phyloP scores from a whole-genome alignment of 2,329 filamentous ascomycete species.

The Talaromyces piceae region DNA sequence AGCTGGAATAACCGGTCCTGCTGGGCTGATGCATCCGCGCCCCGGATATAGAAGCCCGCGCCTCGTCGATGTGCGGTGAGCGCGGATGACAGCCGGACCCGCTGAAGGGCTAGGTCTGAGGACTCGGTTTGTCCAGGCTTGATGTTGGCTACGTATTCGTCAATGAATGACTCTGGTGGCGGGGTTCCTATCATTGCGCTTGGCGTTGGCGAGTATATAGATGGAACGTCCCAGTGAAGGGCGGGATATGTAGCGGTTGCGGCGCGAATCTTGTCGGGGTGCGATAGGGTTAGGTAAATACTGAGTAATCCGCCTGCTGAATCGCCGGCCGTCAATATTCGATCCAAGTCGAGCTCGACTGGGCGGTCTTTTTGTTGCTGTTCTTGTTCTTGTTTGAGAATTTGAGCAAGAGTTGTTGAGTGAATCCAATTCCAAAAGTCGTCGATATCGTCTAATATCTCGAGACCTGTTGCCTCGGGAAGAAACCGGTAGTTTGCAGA shows the following conservation, averaged over 20 bases:
- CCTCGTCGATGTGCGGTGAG: conserved; percentile 15
- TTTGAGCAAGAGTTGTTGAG: too few species aligned
- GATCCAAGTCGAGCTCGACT: too few species aligned
- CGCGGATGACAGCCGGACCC: conserved; percentile 16
- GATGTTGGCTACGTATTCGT: conserved; percentile 8
- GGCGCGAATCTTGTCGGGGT: conserved; percentile 24
- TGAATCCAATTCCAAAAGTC: too few species aligned
- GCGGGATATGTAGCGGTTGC: conserved; percentile 26
- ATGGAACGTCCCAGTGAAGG: conserved; percentile 17
- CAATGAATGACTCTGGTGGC: conserved; percentile 11
- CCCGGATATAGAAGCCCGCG: conserved; percentile 15
- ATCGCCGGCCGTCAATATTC: too few species aligned
- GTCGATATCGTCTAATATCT: too few species aligned
- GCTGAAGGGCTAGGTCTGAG: conserved; percentile 9
- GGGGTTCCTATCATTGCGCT: conserved; percentile 13
- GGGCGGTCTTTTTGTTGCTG: too few species aligned
- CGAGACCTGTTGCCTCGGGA: too few species aligned
- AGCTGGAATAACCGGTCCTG: conserved; percentile 20
- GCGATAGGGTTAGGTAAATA: conserved; percentile 19
- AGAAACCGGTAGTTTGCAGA: too few species aligned
- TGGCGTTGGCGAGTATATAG: conserved; percentile 7
- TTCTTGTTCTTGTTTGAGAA: too few species aligned
- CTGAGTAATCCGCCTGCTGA: conserved; percentile 26
- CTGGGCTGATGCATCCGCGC: conserved; percentile 2
- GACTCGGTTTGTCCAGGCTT: conserved; percentile 13